Base-by-base conservation (phyloP, 768 basidiomycete species). In the Lepiota venenata region DNA sequence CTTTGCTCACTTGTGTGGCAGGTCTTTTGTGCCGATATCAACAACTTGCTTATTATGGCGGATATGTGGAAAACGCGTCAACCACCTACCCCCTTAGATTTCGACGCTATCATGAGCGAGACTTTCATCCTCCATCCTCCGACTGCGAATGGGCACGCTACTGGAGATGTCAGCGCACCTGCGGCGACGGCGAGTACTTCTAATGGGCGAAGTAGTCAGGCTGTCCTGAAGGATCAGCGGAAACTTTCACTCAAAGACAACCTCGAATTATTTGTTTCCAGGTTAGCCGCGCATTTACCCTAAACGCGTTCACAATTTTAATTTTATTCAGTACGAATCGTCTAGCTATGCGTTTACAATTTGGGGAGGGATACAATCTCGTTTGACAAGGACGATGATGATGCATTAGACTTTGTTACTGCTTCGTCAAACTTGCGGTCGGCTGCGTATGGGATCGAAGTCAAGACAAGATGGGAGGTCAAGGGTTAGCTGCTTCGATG, bases 381-480 rank as follows among this genome's bases (percentile, higher is more conserved):
- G 0, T 98, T 98, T 61, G 97, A 99, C 75, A 99, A 99, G 67
- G 97, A 99, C 64, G 97, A 98, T 64, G 92, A 95, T 29, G 97
- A 98, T 62, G 88, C 94, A 0, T 80, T 99, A 2, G 94, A 98
- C 70, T 98, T 99, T 63, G 97, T 98, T 20, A 92, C 94, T 0
- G 91, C 95, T 6, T 84, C 95, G 0, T 90, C 94, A 3, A 99
- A 99, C 70, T 77, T 99, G 43, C 85, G 97, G 1, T 91, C 93
- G 0, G 81, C 81, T 1, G 93, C 94, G 0, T 99, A 98, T 65
- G 87, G 86, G 3, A 99, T 99, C 36, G 80, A 81, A 5, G 78
- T 77, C 3, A 94, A 95, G 75, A 98, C 93, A 1, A 82, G 93
- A 14, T 99, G 96, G 91, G 88, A 98, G 66, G 86, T 99, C 47